Base-by-base conservation (phyloP, 371 early-diverging fungal species). In the Mucor piriformis region DNA sequence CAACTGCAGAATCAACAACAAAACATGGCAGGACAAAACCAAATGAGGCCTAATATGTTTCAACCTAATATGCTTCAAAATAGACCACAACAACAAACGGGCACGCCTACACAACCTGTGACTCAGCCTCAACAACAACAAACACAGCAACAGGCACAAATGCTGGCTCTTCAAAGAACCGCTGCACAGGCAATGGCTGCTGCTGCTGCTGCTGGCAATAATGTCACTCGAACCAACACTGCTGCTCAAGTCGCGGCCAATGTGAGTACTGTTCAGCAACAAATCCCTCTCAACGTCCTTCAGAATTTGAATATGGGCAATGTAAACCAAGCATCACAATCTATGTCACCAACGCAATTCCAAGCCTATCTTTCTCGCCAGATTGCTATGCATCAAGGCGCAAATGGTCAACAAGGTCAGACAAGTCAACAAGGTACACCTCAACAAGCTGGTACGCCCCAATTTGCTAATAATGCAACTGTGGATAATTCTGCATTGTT, bases 321-420 rank as follows among this genome's bases (percentile, higher is more conserved):
- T 40, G 47, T 52, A 1, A 66, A 64, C 21, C 66, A 62, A 18
- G 55, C 55, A 12, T 64, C 51, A 0, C 15, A 64, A 16, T 53
- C 52, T 15, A 43, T 76, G 56, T 69, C 74, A 3, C 72, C 66
- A 4, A 61, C 64, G 21, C 77, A 77, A 38, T 52, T 72, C 40
- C 75, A 75, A 62, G 62, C 61, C 25, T 62, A 63, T 23, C 35
- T 75, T 24, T 56, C 63, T 23, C 71, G 64, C 24, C 76, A 75
- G 40, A 32, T 70, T 21, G 63, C 68, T 25, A 52, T 67, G 13
- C 70, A 72, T 10, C 69, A 73, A 46, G 40, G 40, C 12, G 23
- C 40, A 25, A 37, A 53, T 12, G 54, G 42, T 4, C 49, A 50
- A 2, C 52, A 40, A 54, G 33, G 33, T 33, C 38, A 38, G 48